Evolutionary conservation across 306 rosid genomes (phyloP).

Genomic region (Cucurbita ficifolia): DNA sequence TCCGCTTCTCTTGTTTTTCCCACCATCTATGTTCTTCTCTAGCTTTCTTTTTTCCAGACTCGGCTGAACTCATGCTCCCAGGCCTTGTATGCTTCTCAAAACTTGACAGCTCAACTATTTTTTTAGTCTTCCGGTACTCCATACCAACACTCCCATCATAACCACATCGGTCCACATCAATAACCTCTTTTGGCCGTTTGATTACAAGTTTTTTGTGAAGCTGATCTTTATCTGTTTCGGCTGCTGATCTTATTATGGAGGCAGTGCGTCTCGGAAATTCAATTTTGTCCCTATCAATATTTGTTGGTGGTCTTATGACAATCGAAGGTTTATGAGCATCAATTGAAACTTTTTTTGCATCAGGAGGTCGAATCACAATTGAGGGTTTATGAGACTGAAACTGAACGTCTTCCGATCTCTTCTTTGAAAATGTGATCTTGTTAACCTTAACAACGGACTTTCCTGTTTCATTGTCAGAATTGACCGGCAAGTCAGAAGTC

Average conservation of each 20-base stretch:
- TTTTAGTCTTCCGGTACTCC: conserved; percentile 74
- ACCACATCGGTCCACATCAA: conserved; percentile 54
- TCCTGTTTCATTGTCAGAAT: conserved; percentile 66
- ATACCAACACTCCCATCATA: conserved; percentile 38
- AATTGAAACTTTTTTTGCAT: conserved; percentile 10
- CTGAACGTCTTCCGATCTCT: conserved; percentile 50
- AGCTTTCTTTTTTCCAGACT: conserved; percentile 34
- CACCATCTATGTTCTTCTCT: conserved; percentile 55
- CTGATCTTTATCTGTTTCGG: conserved; percentile 49
- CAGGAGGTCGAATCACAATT: conserved; percentile 56
- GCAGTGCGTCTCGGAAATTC: conserved; percentile 36
- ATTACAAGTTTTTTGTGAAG: conserved; percentile 65
- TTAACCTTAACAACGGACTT: conserved; percentile 43
- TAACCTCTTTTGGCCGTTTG: conserved; percentile 58
- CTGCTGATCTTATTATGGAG: conserved; percentile 23
- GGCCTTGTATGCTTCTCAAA: conserved; percentile 48
- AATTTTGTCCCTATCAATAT: conserved; percentile 29
- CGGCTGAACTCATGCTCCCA: conserved; percentile 29
- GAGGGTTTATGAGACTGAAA: conserved; percentile 51
- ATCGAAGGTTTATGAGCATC: conserved; percentile 26
- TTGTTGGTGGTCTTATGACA: conserved; percentile 35
- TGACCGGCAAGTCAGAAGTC: conserved; percentile 44
- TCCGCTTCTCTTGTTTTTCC: conserved; percentile 61
- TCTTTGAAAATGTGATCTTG: conserved; percentile 57
- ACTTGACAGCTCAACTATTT: conserved; percentile 68